Evolutionary conservation across 331 rosid species (phyloP).

Genomic region (Saraca asoca): DNA sequence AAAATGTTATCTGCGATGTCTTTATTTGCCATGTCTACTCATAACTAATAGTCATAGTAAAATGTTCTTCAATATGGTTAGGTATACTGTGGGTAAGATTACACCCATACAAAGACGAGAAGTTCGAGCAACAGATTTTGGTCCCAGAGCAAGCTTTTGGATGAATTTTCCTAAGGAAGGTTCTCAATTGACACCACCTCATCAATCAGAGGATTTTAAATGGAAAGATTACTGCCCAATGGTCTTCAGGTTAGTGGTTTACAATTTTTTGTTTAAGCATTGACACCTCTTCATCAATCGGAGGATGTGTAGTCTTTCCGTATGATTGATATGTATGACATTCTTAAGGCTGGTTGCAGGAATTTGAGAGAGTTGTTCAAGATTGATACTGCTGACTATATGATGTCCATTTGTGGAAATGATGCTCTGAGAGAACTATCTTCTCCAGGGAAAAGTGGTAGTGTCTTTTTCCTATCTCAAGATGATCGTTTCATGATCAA

Average conservation of each 20-base stretch:
- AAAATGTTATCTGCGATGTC: slow-evolving; percentile 7
- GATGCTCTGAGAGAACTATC: slow-evolving; percentile 96
- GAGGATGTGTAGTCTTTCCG: slow-evolving; percentile 12
- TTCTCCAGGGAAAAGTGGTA: slow-evolving; percentile 99
- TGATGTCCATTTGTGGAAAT: slow-evolving; percentile 99
- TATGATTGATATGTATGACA: slow-evolving; percentile 19
- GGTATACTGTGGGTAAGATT: slow-evolving; percentile 98
- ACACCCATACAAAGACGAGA: slow-evolving; percentile 96
- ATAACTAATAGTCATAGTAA: background rate
- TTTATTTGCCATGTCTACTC: slow-evolving; percentile 32
- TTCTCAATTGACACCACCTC: slow-evolving; percentile 93
- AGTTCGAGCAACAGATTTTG: slow-evolving; percentile 90
- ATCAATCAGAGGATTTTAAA: slow-evolving; percentile 93
- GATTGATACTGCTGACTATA: slow-evolving; percentile 98
- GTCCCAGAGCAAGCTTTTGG: slow-evolving; percentile 99
- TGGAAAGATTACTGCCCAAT: slow-evolving; percentile 99
- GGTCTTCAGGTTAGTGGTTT: slow-evolving; percentile 85
- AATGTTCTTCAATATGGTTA: slow-evolving; percentile 49
- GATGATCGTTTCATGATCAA: slow-evolving; percentile 99
- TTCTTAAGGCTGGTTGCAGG: slow-evolving; percentile 47
- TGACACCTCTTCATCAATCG: background rate
- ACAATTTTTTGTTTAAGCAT: slow-evolving; percentile 1
- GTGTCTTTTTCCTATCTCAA: slow-evolving; percentile 95
- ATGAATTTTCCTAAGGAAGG: slow-evolving; percentile 97
- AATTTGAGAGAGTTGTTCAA: slow-evolving; percentile 95